phyloP scores from a whole-genome alignment of 306 rosid genomes.

The Erythrophleum fordii region DNA sequence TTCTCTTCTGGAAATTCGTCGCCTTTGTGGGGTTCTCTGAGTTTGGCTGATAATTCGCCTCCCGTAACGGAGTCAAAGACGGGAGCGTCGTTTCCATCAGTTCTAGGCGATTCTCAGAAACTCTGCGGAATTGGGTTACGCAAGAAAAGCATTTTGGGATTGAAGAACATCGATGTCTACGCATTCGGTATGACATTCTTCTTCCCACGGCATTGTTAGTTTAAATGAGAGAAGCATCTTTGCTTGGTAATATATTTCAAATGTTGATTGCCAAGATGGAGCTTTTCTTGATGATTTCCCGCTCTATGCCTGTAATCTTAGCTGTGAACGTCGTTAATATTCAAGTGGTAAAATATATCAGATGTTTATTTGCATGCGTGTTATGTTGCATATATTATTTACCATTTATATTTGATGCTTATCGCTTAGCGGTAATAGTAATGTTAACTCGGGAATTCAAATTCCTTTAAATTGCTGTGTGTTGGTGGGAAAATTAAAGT shows the following conservation, averaged over 20 bases:
- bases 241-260: background rate
- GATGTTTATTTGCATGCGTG: background rate
- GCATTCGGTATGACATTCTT: conserved; percentile 65
- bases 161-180: conserved; percentile 89
- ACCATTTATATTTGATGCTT: background rate
- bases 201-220: background rate
- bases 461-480: background rate
- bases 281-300: background rate
- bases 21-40: conserved; percentile 76
- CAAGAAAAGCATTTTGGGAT: conserved; percentile 71
- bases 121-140: conserved; percentile 88
- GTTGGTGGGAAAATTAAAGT: background rate
- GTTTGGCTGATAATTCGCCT: conserved; percentile 53
- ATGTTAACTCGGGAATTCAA: background rate
- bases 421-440: background rate
- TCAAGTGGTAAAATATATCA: background rate
- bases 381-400: background rate
- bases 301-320: background rate
- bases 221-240: background rate
- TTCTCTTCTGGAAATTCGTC: conserved; percentile 44
- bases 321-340: background rate
- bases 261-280: background rate
- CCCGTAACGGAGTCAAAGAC: conserved; percentile 62
- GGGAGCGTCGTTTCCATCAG: conserved; percentile 74
- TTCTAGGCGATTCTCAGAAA: conserved; percentile 60